Conservation (phyloP, 805 yeast genomes). For the Metschnikowia shivogae region DNA sequence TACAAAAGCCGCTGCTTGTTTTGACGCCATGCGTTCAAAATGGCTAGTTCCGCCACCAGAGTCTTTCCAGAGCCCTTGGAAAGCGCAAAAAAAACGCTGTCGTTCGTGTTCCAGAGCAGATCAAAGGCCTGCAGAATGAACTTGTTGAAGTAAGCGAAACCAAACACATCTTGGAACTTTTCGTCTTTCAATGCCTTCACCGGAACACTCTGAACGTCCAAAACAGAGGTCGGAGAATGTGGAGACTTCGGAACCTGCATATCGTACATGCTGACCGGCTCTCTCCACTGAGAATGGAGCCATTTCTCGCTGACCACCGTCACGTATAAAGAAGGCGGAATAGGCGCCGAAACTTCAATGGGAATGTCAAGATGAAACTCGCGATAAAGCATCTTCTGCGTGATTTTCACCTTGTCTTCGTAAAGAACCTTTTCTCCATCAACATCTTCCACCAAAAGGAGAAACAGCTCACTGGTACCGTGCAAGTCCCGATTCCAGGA, state of each 20-base stretch:
- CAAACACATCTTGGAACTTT: slow-evolving; percentile 45
- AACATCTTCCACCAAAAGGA: slow-evolving; percentile 73
- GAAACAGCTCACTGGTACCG: slow-evolving; percentile 60
- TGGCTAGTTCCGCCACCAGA: slow-evolving; percentile 64
- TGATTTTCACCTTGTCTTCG: slow-evolving; percentile 50
- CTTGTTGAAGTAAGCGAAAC: slow-evolving; percentile 57
- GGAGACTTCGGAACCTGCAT: slow-evolving; percentile 59
- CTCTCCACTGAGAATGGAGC: slow-evolving; percentile 67
- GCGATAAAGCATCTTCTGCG: slow-evolving; percentile 44
- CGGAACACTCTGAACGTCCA: slow-evolving; percentile 50
- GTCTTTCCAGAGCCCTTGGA: slow-evolving; percentile 78
- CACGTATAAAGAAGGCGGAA: slow-evolving; percentile 68
- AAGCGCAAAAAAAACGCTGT: slow-evolving; percentile 62
- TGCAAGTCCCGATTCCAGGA: slow-evolving; percentile 68
- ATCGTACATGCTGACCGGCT: slow-evolving; percentile 54
- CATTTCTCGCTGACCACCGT: slow-evolving; percentile 76
- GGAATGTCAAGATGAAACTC: slow-evolving; percentile 62
- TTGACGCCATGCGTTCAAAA: slow-evolving; percentile 68
- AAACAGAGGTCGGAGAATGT: slow-evolving; percentile 56
- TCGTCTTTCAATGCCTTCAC: slow-evolving; percentile 44
- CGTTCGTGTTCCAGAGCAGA: slow-evolving; percentile 52
- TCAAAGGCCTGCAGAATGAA: slow-evolving; percentile 72
- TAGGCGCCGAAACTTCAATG: slow-evolving; percentile 40
- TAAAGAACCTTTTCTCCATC: slow-evolving; percentile 75
- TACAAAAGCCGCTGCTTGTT: slow-evolving; percentile 70